A percentile compares a stretch with the other conserved stretches of the same genome.
Conservation (phyloP, 352 stramenopile genomes). For the Pythium aquatile region DNA sequence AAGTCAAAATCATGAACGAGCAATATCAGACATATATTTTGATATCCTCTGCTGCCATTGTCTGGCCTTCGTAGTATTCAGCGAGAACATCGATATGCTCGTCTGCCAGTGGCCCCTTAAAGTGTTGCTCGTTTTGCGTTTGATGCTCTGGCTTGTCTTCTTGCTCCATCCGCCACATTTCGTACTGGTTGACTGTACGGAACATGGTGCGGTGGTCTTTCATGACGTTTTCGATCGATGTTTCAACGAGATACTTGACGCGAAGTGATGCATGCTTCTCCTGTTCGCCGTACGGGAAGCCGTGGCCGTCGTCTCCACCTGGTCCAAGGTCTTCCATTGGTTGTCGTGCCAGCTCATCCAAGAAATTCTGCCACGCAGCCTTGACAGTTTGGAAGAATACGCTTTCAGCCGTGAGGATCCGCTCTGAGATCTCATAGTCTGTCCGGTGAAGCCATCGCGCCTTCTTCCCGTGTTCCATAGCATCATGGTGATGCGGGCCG, state of each 20-base stretch:
- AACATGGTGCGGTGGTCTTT: slow-evolving; percentile 56
- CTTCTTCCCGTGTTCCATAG: slow-evolving; percentile 31
- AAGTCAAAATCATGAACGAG: neutral
- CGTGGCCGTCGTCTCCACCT: slow-evolving; percentile 25
- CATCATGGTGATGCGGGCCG: slow-evolving; percentile 58
- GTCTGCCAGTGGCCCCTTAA: slow-evolving; percentile 46
- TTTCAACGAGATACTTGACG: slow-evolving; percentile 63
- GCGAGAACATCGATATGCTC: slow-evolving; percentile 45
- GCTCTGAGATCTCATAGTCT: slow-evolving; percentile 53
- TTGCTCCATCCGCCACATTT: slow-evolving; percentile 71
- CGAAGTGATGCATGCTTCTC: slow-evolving; percentile 53
- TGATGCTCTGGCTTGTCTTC: slow-evolving; percentile 50
- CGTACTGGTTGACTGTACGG: slow-evolving; percentile 43
- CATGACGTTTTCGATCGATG: slow-evolving; percentile 50
- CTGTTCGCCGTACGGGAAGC: slow-evolving; percentile 52
- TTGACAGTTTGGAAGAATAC: slow-evolving; percentile 59
- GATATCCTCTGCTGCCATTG: slow-evolving; percentile 53
- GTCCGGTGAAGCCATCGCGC: slow-evolving; percentile 62
- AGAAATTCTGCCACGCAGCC: slow-evolving; percentile 51
- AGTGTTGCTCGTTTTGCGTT: slow-evolving; percentile 34
- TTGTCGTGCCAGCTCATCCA: slow-evolving; percentile 47
- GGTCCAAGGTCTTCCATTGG: slow-evolving; percentile 43
- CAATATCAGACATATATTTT: slow-evolving; percentile 23
- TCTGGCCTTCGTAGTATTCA: slow-evolving; percentile 51
- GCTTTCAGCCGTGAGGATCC: slow-evolving; percentile 35